Conservation (phyloP, 225 moss, liverwort and hornwort species). For the Polytrichum commune region DNA sequence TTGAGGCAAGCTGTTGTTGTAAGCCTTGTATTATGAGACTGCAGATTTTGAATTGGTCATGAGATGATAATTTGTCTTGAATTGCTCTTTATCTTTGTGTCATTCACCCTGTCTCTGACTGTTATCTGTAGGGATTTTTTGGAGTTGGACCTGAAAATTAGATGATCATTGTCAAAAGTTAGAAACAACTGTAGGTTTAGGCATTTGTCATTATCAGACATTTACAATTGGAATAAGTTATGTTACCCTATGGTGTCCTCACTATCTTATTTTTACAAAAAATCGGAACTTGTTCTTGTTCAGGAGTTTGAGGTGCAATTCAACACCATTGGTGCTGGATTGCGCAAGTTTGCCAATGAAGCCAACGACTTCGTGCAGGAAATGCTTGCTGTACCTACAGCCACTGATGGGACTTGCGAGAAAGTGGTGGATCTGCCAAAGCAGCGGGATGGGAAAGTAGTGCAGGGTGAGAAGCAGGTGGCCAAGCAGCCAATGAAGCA, state of each 20-base stretch:
- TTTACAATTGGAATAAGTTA: no score
- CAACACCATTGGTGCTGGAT: constrained; percentile 51
- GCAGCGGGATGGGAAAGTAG: constrained; percentile 47
- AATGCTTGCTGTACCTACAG: constrained; percentile 36
- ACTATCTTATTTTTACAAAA: neutral
- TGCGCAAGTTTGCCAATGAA: constrained; percentile 54
- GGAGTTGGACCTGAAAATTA: neutral
- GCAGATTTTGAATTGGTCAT: neutral
- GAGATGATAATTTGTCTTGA: neutral
- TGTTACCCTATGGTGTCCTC: neutral
- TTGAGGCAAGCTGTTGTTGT: neutral
- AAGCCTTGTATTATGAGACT: neutral
- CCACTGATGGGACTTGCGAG: constrained; percentile 29
- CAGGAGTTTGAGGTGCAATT: constrained; percentile 64
- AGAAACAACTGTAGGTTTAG: no score
- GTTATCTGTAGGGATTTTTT: no score
- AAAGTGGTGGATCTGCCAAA: constrained; percentile 52
- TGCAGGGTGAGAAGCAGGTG: constrained; percentile 45
- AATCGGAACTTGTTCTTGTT: neutral
- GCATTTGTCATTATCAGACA: no score
- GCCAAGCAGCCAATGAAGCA: constrained; percentile 52
- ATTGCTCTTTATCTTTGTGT: neutral
- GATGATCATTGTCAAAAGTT: neutral
- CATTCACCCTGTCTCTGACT: neutral
- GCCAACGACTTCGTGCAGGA: constrained; percentile 61